Evolutionary conservation across 148 eudicot genomes (phyloP), one percentile per base, ranked within the genome.

Genomic region (Camellia japonica): DNA sequence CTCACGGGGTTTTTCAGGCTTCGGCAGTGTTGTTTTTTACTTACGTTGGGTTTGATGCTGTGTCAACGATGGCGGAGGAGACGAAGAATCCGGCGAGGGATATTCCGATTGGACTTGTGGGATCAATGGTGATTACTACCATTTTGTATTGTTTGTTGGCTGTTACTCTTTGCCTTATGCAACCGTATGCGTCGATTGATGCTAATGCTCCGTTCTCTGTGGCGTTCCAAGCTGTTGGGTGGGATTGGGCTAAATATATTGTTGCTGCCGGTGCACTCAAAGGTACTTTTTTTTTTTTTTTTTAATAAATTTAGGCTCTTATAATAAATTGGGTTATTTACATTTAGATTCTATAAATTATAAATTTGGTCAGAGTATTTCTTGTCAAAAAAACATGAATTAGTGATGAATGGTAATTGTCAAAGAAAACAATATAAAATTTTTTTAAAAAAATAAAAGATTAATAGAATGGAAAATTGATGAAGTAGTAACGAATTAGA

Each of bases 51-150:
- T 91, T 91, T 60, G 94, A 91, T 66, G 92, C 92, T 0, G 92
- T 91, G 61, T 68, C 94, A 1, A 91, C 94, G 38, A 86, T 91
- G 94, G 94, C 94, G 1, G 94, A 91, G 77, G 94, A 91, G 79
- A 91, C 94, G 1, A 89, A 89, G 83, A 85, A 91, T 73, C 94
- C 92, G 0, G 89, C 82, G 1, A 79, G 80, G 71, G 94, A 91
- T 73, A 91, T 91, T 42, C 94, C 94, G n/a, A 86, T 91, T 4
- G 94, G 94, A 5, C 85, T 89, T 7, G 88, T 91, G 0, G 90
- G 92, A 7, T 89, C 94, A 5, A 91, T 91, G 90, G 81, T 82
- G 3, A 77, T 89, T 49, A 83, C 90, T 55, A 89, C 92, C n/a
- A 12, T 68, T 7, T 12, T 80, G 0, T 91, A 91, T 64, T 91